Evolutionary conservation across 192 early-diverging fungal genomes (phyloP), one percentile per base, ranked within the genome.

Genomic region (Backusella parvicylindrica): DNA sequence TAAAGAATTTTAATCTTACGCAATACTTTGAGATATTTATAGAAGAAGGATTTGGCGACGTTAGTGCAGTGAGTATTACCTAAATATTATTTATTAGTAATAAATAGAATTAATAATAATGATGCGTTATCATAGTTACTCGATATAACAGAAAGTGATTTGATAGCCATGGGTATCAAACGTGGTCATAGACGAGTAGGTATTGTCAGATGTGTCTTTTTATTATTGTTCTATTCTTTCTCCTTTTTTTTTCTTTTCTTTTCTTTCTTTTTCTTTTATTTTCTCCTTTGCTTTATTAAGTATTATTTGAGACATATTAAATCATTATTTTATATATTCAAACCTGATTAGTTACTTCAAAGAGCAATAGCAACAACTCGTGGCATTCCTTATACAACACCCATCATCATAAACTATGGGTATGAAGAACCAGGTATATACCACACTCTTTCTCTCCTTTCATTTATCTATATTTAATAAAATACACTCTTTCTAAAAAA

Each of bases 131-230:
- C 38, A 21, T 70, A 83, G 82, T 37, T 83, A 30, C 72, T 79
- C 28, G 83, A 84, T 36, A 73, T 84, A 7, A 81, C 83, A 13
- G 83, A 84, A 65, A 2, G 28, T 2, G 83, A 84, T 68, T 68
- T 84, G 33, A 65, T 76, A 13, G 67, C 66, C 0, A 56, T 84
- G 41, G 60, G 71, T 31, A 80, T 81, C 23, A 84, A 84, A 67
- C 64, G 83, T 35, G 83, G 83, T 33, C 83, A 84, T 73, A 63
- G 83, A 75, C 74, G 83, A 73, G 79, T 84, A 79, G 69, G 70
- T 60, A 60, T 60, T 60, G 53, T 60, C 23, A 60, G 0, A 28
- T 28, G 12, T 60, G 37, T 38, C 11, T 13, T 60, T 26, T 60
- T 26, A 26, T 50, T 60, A 12, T 60, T 60, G 43, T 4, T 38